Evolutionary conservation across 306 rosid species (phyloP), one percentile per base, ranked within the genome.

Genomic region (Argentina anserina): DNA sequence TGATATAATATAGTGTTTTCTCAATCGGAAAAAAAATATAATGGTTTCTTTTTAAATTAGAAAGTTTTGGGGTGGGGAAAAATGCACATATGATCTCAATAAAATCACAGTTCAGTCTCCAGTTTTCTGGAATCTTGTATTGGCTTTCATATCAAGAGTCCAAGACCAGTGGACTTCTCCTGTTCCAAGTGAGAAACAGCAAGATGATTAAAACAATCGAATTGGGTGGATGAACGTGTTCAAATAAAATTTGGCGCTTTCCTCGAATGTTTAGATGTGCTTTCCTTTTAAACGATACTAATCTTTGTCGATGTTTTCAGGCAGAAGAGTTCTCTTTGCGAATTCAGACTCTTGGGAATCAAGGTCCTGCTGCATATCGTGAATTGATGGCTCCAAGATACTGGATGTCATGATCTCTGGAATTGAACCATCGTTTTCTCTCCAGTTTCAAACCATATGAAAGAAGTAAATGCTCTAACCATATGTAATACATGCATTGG

Each of bases 241-340:
- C 49, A 65, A 21, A 23, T 65, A 12, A n/a, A 39, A 26, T 65
- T 21, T 41, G 45, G 36, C 41, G 9, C 6, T 67, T 46, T n/a
- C 1, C 0, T 49, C 43, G 18, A 18, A 20, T 21, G 29, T 28
- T 49, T 33, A 49, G 29, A 47, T 31, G 43, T 29, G 39, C 26
- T 64, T 67, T 58, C 29, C 23, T 39, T 7, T 42, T 66, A 23
- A 6, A 42, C 42, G 75, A 65, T 23, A 31, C 75, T 84, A 78
- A 90, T 73, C 34, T 70, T 66, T 63, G 20, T 73, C 53, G 28
- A 36, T 78, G 66, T 72, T 18, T 42, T 78, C 89, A 93, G 98
- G 96, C 97, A 17, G 96, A 87, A 74, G 98, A 93, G 79, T 93
- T 93, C 81, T 87, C 97, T 39, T 87, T 94, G 3, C 97, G 94